Base-by-base conservation (phyloP, 2,329 filamentous ascomycete genomes). In the Talaromyces sp. region DNA sequence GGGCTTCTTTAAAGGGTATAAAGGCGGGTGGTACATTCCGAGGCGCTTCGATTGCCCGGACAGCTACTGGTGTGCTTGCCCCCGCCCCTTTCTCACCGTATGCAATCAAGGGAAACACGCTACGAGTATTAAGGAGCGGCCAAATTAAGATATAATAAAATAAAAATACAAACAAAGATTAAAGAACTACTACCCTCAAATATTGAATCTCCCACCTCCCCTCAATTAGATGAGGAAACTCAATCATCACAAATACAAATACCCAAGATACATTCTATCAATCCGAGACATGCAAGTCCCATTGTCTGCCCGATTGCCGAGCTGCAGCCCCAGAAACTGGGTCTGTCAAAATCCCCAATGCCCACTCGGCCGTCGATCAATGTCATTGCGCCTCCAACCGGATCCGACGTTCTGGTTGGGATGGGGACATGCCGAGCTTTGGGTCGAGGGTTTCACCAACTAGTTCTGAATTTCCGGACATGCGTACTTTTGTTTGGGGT, bases 341-440 rank as follows among this genome's bases (percentile, higher is more conserved):
- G 9, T 27, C 40, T 49, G 47, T 49, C 37, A 43, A 20, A 40
- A 30, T 39, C 35, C 22, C 11, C 10, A 40, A 40, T 33, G 11
- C 20, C 36, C 36, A 40, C 29, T 49, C 17, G 16, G 36, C 11
- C 32, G 41, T 24, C 42, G 49, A 51, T 51, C 48, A 46, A 17
- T 46, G 42, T 43, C 46, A 56, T 60, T 60, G 35, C 54, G 52
- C 53, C 54, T 29, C 49, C 55, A 55, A 51, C 55, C 43, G 43
- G 49, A 58, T 63, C 59, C 58, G 59, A 55, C 47, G 56, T 42
- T 42, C 17, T 59, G 61, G 59, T 58, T 57, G 57, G 39, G 46
- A 58, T 63, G 54, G 41, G 42, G 60, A 61, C 55, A 29, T 49
- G 47, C 48, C 47, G 54, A 57, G 49, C 22, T 51, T 49, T 41